Percentiles rank a stretch among this genome's conserved stretches.
Evolutionary conservation across 2,329 filamentous ascomycete species (phyloP).

Genomic region (Fusarium stilboides): DNA sequence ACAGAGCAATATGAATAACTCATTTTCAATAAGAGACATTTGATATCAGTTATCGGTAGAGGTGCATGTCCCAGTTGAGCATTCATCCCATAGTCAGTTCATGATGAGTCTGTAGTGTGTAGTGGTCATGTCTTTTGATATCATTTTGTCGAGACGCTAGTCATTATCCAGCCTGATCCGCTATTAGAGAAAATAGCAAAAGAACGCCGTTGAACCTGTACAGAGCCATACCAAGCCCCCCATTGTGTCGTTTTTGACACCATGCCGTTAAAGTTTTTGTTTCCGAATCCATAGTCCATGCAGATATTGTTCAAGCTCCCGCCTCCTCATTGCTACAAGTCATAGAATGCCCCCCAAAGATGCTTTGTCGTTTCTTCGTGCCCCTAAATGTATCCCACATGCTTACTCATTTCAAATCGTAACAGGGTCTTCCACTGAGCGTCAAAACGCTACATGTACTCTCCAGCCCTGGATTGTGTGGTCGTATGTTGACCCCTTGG

Average conservation of each 20-base stretch:
- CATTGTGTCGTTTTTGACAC: slow-evolving; percentile 18
- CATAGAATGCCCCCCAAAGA: slow-evolving; percentile 26
- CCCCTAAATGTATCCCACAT: slow-evolving; percentile 31
- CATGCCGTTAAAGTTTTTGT: slow-evolving; percentile 24
- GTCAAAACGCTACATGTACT: slow-evolving; percentile 3
- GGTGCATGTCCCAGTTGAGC: background rate
- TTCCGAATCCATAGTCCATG: slow-evolving; percentile 11
- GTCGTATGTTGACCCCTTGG: background rate
- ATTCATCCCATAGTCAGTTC: no score
- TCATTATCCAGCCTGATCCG: slow-evolving; percentile 36
- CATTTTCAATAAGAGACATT: no score
- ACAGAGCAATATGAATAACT: no score
- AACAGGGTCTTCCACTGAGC: slow-evolving; percentile 18
- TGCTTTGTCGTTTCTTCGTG: slow-evolving; percentile 33
- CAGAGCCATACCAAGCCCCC: slow-evolving; percentile 27
- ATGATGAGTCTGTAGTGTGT: background rate
- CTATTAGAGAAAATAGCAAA: slow-evolving; percentile 36
- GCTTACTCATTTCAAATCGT: slow-evolving; percentile 38
- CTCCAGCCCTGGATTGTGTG: background rate
- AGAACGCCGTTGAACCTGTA: slow-evolving; percentile 42
- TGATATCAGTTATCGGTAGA: background rate
- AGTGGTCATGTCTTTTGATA: slow-evolving; percentile 22
- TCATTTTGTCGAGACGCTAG: slow-evolving; percentile 33
- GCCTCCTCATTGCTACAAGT: slow-evolving; percentile 23
- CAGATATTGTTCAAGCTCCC: slow-evolving; percentile 18